Percentiles rank a stretch among this genome's conserved stretches.
phyloP scores from a whole-genome alignment of 2,329 filamentous ascomycete species.

The Neopestalotiopsis clavispora region DNA sequence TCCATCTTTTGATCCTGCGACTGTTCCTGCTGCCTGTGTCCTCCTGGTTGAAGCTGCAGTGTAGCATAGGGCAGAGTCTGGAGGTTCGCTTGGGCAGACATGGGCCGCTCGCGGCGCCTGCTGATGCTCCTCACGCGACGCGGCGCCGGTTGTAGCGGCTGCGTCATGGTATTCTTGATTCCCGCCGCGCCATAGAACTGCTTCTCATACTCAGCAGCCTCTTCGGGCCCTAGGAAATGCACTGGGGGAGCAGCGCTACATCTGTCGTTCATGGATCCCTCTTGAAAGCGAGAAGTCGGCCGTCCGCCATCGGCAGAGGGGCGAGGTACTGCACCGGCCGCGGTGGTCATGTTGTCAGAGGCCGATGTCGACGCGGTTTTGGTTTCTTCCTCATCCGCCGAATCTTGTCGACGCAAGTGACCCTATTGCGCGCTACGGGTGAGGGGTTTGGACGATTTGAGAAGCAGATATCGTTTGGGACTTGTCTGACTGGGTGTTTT shows the following conservation, averaged over 20 bases:
- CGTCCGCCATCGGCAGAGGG: constrained; percentile 33
- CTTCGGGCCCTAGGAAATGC: constrained; percentile 59
- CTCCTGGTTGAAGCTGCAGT: constrained; percentile 9
- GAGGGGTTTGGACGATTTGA: neutral
- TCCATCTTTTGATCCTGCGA: neutral
- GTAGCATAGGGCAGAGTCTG: constrained; percentile 19
- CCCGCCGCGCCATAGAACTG: constrained; percentile 31
- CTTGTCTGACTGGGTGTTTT: neutral
- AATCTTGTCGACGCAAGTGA: constrained; percentile 1
- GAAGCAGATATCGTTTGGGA: neutral
- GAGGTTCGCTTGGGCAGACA: constrained; percentile 28
- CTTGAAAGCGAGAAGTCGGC: constrained; percentile 60
- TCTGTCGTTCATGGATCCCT: constrained; percentile 88
- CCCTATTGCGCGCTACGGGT: neutral
- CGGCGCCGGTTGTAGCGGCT: neutral
- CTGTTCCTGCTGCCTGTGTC: constrained; percentile 4
- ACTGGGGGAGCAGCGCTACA: constrained; percentile 72
- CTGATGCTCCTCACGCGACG: constrained; percentile 7
- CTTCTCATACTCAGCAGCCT: constrained; percentile 33
- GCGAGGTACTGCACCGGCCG: constrained; percentile 11
- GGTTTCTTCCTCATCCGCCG: neutral
- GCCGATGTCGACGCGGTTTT: neutral
- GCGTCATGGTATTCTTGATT: neutral
- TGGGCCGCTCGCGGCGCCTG: constrained; percentile 21
- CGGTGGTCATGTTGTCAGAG: constrained; percentile 23